Conservation (phyloP, 148 eudicot genomes). For the Suaeda aralocaspica region DNA sequence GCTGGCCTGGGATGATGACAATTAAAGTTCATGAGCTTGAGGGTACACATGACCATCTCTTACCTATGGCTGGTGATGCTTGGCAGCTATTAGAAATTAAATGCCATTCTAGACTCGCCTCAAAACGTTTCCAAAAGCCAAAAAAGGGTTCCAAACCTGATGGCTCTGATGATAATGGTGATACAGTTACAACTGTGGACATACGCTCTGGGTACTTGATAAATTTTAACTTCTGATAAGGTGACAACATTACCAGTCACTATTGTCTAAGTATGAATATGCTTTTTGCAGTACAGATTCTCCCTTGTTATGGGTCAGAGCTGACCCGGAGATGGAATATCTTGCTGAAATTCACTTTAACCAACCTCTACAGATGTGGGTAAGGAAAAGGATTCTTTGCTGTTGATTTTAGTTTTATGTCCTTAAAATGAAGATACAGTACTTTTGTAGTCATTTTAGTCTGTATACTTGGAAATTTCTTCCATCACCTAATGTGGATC, state of each 20-base stretch:
- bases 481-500: neutral
- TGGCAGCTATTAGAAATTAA: conserved; percentile 91
- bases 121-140: conserved; percentile 84
- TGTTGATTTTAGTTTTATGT: too few relatives aligned
- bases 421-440: neutral
- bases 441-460: neutral
- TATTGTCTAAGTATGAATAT: conserved; percentile 6
- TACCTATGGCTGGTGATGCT: conserved; percentile 97
- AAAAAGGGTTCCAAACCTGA: conserved; percentile 75
- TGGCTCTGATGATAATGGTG: conserved; percentile 94
- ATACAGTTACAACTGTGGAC: conserved; percentile 50
- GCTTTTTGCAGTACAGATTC: conserved; percentile 70
- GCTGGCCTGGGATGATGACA: conserved; percentile 99
- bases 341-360: conserved; percentile 85
- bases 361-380: conserved; percentile 99
- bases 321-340: conserved; percentile 98
- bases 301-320: conserved; percentile 86
- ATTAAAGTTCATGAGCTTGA: conserved; percentile 95
- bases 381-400: conserved; percentile 37
- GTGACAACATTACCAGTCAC: neutral
- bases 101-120: conserved; percentile 91
- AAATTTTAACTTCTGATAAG: neutral
- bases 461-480: neutral
- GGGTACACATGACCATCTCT: conserved; percentile 96
- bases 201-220: conserved; percentile 63